Percentiles rank a stretch among this genome's conserved stretches.
phyloP scores from a whole-genome alignment of 2,329 filamentous ascomycete species.

The Lasiodiplodia sp. region DNA sequence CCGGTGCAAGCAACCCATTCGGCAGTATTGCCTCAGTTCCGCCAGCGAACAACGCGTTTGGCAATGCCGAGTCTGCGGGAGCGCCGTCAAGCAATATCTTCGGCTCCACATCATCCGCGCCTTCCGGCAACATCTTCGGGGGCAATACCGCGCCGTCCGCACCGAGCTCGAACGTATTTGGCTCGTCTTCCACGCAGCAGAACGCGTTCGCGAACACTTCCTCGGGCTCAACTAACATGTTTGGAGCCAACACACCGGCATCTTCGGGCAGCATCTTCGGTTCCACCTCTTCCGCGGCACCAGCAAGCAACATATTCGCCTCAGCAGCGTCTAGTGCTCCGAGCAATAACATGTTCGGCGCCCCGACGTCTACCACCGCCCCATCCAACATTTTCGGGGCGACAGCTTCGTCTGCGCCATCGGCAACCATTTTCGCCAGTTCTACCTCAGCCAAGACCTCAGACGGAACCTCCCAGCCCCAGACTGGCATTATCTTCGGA shows the following conservation, averaged over 20 bases:
- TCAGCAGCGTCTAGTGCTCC: not conserved
- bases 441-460: not conserved
- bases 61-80: not conserved
- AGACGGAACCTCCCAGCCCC: not conserved
- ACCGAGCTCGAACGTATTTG: slow-evolving; percentile 1
- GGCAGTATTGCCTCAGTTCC: not conserved
- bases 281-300: slow-evolving; percentile 7
- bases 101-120: slow-evolving; percentile 1
- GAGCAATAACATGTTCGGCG: not conserved
- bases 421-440: slow-evolving; percentile 8
- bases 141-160: not conserved
- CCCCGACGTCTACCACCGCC: not conserved
- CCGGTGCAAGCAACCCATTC: not conserved
- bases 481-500: not conserved
- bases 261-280: slow-evolving; percentile 16
- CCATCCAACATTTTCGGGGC: not conserved
- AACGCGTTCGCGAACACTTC: slow-evolving; percentile 3
- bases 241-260: slow-evolving; percentile 10
- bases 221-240: not conserved
- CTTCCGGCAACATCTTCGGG: slow-evolving; percentile 9
- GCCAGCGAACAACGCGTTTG: slow-evolving; percentile 3
- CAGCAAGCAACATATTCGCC: slow-evolving; percentile 8
- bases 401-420: not conserved
- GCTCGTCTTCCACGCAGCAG: slow-evolving; percentile 6
- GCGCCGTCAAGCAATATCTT: slow-evolving; percentile 10